Base-by-base conservation (phyloP, 352 stramenopile species). In the Halophytophthora batemanensis region DNA sequence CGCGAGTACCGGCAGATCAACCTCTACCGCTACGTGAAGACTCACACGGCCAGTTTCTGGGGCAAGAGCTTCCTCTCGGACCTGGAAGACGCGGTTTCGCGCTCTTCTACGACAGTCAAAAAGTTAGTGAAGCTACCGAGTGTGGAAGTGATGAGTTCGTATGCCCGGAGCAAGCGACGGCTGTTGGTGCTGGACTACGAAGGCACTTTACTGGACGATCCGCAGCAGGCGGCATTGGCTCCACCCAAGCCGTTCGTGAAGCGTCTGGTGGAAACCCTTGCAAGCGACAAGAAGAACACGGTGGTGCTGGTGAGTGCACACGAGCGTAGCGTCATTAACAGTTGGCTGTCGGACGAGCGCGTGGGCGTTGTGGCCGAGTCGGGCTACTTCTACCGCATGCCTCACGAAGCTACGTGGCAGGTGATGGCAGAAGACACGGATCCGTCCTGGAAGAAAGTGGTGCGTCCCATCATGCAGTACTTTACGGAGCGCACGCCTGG, bases 1-100 rank as follows among this genome's bases (percentile, higher is more conserved):
- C 76, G 84, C 17, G 82, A 95, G 56, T 87, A 94, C 35, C 77
- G 83, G 1, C 85, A 95, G 62, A 82, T 77, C 6, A 95, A 96
- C 54, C 45, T 96, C 5, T 69, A 90, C 35, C 79, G 86, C 8
- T 96, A 96, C 48, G 86, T 96, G 23, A 88, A 84, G 58, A 90
- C 71, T 1, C 77, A 96, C 64, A 93, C 82, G 28, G 85, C 86
- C 12, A 87, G 74, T 31, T 91, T 87, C 39, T 96, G 86, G 86
- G 83, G 81, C 17, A 86, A 77, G 54, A 87, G 71, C 44, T 87
- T 86, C 56, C 53, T 90, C 8, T 38, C 56, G 12, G 76, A 90
- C 37, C 66, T 86, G 18, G 62, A 68, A 39, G 67, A 61, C 43
- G 50, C 59, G 0, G 59, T 69, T 0, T 55, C 60, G 17, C 45